A percentile compares a stretch with the other conserved stretches of the same genome.
Conservation (phyloP, 2,329 filamentous ascomycete genomes). For the Aspergillus pseudoterreus region DNA sequence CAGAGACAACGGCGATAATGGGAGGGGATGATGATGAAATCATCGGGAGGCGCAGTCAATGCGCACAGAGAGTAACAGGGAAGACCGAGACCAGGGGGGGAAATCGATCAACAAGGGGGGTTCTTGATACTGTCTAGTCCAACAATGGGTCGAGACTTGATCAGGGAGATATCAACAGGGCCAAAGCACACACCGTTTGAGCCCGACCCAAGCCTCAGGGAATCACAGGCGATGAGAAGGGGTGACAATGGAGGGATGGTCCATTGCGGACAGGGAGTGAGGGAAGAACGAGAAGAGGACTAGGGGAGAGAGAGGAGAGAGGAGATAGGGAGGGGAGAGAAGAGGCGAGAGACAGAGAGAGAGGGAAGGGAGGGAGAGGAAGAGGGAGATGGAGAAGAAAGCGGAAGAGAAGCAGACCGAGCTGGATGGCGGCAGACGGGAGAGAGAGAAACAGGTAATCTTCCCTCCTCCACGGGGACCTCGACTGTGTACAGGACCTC, state of each 20-base stretch:
- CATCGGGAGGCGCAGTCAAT: background rate
- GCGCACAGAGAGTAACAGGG: background rate
- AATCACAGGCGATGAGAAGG: conserved; percentile 12
- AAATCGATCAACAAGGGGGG: background rate
- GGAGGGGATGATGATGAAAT: background rate
- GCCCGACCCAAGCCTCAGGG: conserved; percentile 12
- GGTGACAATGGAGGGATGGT: conserved; percentile 2
- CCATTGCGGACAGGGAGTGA: conserved; percentile 8
- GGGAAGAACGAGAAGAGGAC: background rate
- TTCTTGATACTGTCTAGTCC: background rate
- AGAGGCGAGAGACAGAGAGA: background rate
- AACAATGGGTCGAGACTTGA: conserved; percentile 5
- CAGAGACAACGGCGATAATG: background rate
- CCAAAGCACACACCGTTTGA: conserved; percentile 4
- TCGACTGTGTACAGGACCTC: too few relatives aligned
- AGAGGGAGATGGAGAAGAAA: conserved; percentile 8
- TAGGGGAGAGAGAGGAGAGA: background rate
- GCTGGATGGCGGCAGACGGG: background rate
- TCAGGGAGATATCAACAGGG: background rate
- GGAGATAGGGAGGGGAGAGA: background rate
- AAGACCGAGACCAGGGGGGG: background rate
- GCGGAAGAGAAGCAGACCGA: background rate
- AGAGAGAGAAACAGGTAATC: background rate
- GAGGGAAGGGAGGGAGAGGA: conserved; percentile 1
- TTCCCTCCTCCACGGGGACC: background rate